Evolutionary conservation across 1,284 basidiomycete species (phyloP).

Genomic region (Afroboletus lepidellus): DNA sequence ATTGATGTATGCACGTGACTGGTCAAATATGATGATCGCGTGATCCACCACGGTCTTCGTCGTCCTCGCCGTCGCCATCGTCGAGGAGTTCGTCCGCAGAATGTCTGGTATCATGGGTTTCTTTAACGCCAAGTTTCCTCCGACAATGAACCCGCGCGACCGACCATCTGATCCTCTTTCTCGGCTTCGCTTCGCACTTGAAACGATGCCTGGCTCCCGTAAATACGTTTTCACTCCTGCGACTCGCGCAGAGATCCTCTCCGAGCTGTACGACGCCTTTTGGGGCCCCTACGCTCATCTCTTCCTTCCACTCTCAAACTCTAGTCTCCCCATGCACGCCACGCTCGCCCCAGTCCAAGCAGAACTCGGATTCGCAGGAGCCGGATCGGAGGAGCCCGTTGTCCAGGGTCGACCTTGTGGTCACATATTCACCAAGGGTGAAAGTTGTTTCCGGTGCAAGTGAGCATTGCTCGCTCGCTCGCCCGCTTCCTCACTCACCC

Average conservation of each 20-base stretch:
- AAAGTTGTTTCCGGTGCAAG: conserved; percentile 91
- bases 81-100: background rate
- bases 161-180: conserved; percentile 56
- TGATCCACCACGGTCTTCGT: conserved; percentile 1
- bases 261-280: conserved; percentile 75
- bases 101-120: conserved; percentile 50
- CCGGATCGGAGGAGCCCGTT: conserved; percentile 54
- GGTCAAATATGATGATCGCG: background rate
- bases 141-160: conserved; percentile 54
- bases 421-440: conserved; percentile 79
- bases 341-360: conserved; percentile 68
- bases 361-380: conserved; percentile 51
- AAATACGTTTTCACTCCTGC: conserved; percentile 72
- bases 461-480: conserved; percentile 41
- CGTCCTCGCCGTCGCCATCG: background rate
- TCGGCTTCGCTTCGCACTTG: conserved; percentile 68
- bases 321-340: conserved; percentile 56
- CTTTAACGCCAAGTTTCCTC: conserved; percentile 47
- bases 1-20: conserved; percentile 2
- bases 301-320: conserved; percentile 64
- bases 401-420: conserved; percentile 69
- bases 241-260: conserved; percentile 73
- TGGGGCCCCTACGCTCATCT: conserved; percentile 70
- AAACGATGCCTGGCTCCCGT: conserved; percentile 73
- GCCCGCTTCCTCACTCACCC: background rate